These are phyloP conservation scores for Ogataea methylovora DNA, from an alignment of 805 yeast species.

Conservation along the genomic window DNA sequence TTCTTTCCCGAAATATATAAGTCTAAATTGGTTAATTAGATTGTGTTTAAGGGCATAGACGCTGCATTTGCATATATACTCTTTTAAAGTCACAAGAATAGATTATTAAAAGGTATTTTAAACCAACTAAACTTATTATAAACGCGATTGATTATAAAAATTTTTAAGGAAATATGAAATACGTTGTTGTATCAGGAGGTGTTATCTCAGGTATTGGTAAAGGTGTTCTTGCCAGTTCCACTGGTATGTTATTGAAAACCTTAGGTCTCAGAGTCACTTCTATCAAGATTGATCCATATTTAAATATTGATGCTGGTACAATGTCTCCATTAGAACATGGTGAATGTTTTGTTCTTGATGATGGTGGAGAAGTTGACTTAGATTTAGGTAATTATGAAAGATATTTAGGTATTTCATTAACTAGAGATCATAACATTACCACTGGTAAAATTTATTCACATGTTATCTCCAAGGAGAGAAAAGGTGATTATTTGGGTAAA, in stretches of 20 bases:
- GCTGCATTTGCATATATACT: not conserved
- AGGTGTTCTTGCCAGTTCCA: conserved; percentile 96
- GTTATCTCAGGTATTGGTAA: conserved; percentile 99
- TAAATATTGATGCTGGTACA: conserved; percentile 99
- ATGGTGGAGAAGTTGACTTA: conserved; percentile 98
- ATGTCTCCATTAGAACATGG: conserved; percentile 99
- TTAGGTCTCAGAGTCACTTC: conserved; percentile 93
- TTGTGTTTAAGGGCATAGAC: too few relatives aligned
- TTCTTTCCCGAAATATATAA: too few relatives aligned
- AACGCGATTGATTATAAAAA: too few relatives aligned
- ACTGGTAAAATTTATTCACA: conserved; percentile 95
- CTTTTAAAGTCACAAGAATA: too few relatives aligned
- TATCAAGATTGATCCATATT: conserved; percentile 96
- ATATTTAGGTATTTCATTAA: conserved; percentile 86
- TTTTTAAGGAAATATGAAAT: conserved; percentile 82
- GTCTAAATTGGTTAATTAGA: too few relatives aligned
- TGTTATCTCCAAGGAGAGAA: conserved; percentile 91
- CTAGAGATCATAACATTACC: conserved; percentile 92
- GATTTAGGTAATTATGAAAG: conserved; percentile 98
- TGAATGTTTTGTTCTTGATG: conserved; percentile 95
- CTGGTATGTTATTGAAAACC: conserved; percentile 91
- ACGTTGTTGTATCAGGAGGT: conserved; percentile 99
- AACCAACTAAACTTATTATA: too few relatives aligned
- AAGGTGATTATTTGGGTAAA: conserved; percentile 95
- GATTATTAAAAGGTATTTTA: too few relatives aligned